Evolutionary conservation across 2,329 filamentous ascomycete species (phyloP).

Genomic region (Trichophyton simii): DNA sequence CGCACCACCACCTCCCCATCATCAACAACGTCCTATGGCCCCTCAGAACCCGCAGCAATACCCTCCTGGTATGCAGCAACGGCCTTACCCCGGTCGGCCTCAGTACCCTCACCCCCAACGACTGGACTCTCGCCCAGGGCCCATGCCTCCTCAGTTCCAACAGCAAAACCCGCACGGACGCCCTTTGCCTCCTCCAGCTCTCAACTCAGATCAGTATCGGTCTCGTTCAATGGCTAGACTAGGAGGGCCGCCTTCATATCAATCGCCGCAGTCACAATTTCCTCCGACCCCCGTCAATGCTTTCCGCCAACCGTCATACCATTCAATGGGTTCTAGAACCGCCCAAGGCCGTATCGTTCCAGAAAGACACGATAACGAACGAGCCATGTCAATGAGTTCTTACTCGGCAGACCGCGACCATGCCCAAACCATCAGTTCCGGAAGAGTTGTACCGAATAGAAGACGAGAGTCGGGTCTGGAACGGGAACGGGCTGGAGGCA

Average conservation of each 20-base stretch:
- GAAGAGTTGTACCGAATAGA: slow-evolving; percentile 74
- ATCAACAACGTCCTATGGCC: slow-evolving; percentile 17
- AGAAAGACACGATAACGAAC: slow-evolving; percentile 81
- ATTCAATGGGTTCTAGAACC: slow-evolving; percentile 56
- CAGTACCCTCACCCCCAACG: slow-evolving; percentile 64
- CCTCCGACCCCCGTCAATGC: slow-evolving; percentile 58
- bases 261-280: slow-evolving; percentile 46
- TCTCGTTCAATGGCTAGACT: slow-evolving; percentile 83
- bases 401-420: slow-evolving; percentile 66
- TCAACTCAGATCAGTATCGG: slow-evolving; percentile 75
- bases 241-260: slow-evolving; percentile 60
- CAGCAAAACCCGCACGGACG: slow-evolving; percentile 48
- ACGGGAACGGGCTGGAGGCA: slow-evolving; percentile 11
- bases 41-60: slow-evolving; percentile 16
- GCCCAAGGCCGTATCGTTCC: slow-evolving; percentile 85
- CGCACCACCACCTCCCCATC: slow-evolving; percentile 14
- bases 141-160: slow-evolving; percentile 40
- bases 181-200: slow-evolving; percentile 52
- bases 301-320: slow-evolving; percentile 67
- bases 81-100: slow-evolving; percentile 51
- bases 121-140: slow-evolving; percentile 48
- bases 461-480: slow-evolving; percentile 43
- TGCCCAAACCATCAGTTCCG: slow-evolving; percentile 72
- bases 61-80: slow-evolving; percentile 47
- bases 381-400: slow-evolving; percentile 91